These are phyloP conservation scores for Talaromyces albobiverticillius DNA, from an alignment of 2,329 filamentous ascomycete species.

Conservation along the genomic window DNA sequence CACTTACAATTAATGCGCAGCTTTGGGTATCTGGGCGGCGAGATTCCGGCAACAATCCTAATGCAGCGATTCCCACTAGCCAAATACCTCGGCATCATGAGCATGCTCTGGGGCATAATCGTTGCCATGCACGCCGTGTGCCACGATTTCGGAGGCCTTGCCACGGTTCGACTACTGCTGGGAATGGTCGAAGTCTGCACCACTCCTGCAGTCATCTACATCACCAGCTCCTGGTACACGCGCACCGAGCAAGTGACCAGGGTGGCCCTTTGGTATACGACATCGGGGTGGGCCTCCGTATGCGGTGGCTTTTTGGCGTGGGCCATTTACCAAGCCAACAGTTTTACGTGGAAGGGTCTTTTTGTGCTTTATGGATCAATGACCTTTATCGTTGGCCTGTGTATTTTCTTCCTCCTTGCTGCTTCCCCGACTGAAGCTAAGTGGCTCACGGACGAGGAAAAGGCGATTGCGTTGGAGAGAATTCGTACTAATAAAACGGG, in stretches of 20 bases:
- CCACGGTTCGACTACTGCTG: neutral
- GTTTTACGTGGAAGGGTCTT: constrained; percentile 39
- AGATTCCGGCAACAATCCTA: constrained; percentile 1
- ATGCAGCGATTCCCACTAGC: constrained; percentile 1
- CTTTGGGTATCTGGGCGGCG: constrained; percentile 2
- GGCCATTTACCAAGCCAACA: constrained; percentile 34
- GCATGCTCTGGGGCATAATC: constrained; percentile 5
- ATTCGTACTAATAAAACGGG: constrained; percentile 17
- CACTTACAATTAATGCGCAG: neutral
- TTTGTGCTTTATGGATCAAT: constrained; percentile 13
- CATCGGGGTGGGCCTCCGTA: neutral
- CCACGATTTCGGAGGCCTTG: neutral
- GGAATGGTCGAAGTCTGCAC: neutral
- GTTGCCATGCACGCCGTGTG: constrained; percentile 1
- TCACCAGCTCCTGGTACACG: constrained; percentile 3
- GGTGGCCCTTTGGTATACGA: constrained; percentile 4
- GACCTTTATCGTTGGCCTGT: neutral
- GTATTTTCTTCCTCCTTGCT: constrained; percentile 15
- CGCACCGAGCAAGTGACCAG: neutral
- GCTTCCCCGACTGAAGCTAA: constrained; percentile 17
- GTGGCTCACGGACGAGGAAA: constrained; percentile 18
- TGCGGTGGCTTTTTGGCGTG: constrained; percentile 1
- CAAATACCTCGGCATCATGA: constrained; percentile 4
- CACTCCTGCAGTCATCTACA: constrained; percentile 1
- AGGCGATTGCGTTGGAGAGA: constrained; percentile 16